phyloP scores from a whole-genome alignment of 257 asterid genomes.

The Fraxinus cuspidata region DNA sequence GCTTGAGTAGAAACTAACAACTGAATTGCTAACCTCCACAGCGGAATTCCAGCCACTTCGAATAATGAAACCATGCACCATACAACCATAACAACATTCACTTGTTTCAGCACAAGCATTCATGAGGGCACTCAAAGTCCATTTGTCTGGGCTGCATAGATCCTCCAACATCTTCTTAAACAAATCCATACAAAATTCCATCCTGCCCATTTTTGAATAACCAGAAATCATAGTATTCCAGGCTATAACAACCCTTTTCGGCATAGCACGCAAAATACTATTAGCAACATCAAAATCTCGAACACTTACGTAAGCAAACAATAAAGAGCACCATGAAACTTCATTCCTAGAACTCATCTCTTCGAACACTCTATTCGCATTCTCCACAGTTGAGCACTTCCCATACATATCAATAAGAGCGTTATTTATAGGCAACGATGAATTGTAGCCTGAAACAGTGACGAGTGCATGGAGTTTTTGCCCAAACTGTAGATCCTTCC shows the following conservation, averaged over 20 bases:
- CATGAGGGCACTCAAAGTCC: conserved; percentile 65
- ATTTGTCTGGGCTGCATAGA: conserved; percentile 53
- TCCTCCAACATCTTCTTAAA: conserved; percentile 65
- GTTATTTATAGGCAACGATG: conserved; percentile 55
- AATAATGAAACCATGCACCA: conserved; percentile 49
- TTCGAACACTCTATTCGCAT: conserved; percentile 56
- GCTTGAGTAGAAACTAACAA: conserved; percentile 55
- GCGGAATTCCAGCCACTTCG: conserved; percentile 67
- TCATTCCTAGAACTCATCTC: conserved; percentile 60
- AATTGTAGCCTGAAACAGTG: conserved; percentile 45
- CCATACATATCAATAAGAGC: conserved; percentile 79
- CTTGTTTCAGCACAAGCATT: conserved; percentile 53
- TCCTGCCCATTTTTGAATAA: conserved; percentile 46
- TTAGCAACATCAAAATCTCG: conserved; percentile 43
- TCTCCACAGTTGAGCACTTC: conserved; percentile 45
- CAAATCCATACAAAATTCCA: conserved; percentile 41
- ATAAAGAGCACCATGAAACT: conserved; percentile 78
- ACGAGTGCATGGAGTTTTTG: conserved; percentile 45
- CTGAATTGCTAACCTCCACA: conserved; percentile 63
- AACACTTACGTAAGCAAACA: conserved; percentile 59
- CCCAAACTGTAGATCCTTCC: conserved; percentile 43
- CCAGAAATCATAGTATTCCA: conserved; percentile 78
- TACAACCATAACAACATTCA: conserved; percentile 37
- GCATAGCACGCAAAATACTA: conserved; percentile 52
- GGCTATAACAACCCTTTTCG: conserved; percentile 53